Evolutionary conservation across 2,329 filamentous ascomycete genomes (phyloP).

Genomic region (Rhytidhysteron rufulum): DNA sequence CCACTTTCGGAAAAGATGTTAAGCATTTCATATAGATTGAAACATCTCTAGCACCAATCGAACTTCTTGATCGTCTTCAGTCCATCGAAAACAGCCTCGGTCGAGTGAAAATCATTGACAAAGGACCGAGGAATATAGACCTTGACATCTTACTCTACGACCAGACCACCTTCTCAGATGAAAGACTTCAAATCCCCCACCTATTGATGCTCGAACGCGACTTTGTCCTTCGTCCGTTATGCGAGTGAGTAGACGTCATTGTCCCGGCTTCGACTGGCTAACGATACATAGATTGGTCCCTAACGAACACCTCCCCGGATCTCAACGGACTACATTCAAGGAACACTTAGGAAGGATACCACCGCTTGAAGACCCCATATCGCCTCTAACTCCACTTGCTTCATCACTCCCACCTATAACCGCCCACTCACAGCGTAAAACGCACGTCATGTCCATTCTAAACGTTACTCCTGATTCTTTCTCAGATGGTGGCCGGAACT

Average conservation of each 20-base stretch:
- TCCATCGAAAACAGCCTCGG: conserved; percentile 77
- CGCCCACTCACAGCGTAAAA: conserved; percentile 40
- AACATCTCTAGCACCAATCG: conserved; percentile 70
- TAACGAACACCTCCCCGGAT: conserved; percentile 39
- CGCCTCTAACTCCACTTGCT: conserved; percentile 35
- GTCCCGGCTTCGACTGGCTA: conserved; percentile 28
- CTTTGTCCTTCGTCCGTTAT: conserved; percentile 85
- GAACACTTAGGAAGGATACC: conserved; percentile 34
- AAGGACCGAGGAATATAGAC: conserved; percentile 92
- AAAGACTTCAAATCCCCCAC: conserved; percentile 81
- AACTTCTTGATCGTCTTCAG: conserved; percentile 77
- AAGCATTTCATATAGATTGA: conserved; percentile 58
- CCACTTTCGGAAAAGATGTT: background rate
- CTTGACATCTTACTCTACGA: conserved; percentile 86
- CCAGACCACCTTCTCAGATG: conserved; percentile 59
- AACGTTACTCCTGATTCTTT: conserved; percentile 97
- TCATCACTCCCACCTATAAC: conserved; percentile 28
- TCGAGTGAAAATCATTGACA: conserved; percentile 80
- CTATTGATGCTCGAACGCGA: conserved; percentile 81
- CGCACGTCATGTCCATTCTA: conserved; percentile 86
- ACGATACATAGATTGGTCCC: conserved; percentile 23
- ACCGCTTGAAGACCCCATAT: conserved; percentile 31
- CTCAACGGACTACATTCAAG: conserved; percentile 38
- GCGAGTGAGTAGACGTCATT: conserved; percentile 57
- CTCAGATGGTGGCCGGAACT: conserved; percentile 73